These are phyloP conservation scores for Suhomyces sp. DNA, from an alignment of 805 yeast genomes.

Conservation along the genomic window DNA sequence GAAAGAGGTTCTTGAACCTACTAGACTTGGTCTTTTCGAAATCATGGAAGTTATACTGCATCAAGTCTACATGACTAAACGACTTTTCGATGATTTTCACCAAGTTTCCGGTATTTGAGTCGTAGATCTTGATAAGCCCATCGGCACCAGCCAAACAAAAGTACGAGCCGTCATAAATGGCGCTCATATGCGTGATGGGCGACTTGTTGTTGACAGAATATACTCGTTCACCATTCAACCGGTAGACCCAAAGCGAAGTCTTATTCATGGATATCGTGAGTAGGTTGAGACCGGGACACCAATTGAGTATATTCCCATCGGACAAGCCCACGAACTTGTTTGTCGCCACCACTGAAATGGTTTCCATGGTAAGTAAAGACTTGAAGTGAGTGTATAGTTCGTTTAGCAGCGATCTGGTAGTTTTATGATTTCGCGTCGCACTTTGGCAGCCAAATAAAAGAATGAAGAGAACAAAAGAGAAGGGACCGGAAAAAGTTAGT, in stretches of 20 bases:
- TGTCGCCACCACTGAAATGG: conserved; percentile 2
- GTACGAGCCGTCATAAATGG: conserved; percentile 35
- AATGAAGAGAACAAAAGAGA: neutral
- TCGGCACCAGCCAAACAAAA: conserved; percentile 47
- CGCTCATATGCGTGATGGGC: conserved; percentile 28
- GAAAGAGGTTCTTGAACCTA: conserved; percentile 22
- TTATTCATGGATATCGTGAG: conserved; percentile 51
- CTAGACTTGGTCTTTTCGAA: neutral
- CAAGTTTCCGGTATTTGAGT: conserved; percentile 45
- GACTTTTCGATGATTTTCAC: conserved; percentile 20
- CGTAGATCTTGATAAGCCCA: conserved; percentile 41
- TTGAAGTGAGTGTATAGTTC: neutral
- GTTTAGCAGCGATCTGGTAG: neutral
- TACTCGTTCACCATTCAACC: conserved; percentile 52
- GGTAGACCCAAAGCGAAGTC: conserved; percentile 48
- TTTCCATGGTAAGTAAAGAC: neutral
- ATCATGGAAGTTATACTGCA: conserved; percentile 17
- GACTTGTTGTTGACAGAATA: conserved; percentile 45
- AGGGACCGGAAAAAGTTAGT: neutral
- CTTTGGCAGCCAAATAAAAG: neutral
- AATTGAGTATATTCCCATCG: conserved; percentile 39
- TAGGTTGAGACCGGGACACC: conserved; percentile 56
- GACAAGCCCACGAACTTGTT: conserved; percentile 21
- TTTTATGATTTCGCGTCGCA: neutral
- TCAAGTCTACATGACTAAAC: conserved; percentile 17